Evolutionary conservation across 2,329 filamentous ascomycete genomes (phyloP).

Genomic region (Aspergillus sojae): DNA sequence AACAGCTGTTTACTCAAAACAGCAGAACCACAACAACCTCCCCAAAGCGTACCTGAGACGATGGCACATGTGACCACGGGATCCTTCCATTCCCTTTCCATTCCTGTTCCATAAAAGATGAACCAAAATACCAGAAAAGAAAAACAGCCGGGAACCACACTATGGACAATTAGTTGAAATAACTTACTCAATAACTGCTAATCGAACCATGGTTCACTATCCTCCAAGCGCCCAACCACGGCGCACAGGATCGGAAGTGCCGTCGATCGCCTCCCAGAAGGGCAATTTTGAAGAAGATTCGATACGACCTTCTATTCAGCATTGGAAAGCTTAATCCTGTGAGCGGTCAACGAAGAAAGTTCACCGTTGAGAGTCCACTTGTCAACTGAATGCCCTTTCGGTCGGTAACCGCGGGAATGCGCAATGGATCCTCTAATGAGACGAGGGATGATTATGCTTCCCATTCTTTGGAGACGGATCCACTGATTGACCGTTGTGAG

Average conservation of each 20-base stretch:
- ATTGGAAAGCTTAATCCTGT: background rate
- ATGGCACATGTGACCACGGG: background rate
- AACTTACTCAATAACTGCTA: background rate
- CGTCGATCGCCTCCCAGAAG: background rate
- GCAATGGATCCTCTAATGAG: background rate
- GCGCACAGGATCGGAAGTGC: background rate
- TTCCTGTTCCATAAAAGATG: background rate
- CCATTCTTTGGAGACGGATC: background rate
- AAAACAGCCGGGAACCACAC: background rate
- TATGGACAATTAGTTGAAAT: background rate
- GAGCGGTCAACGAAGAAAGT: background rate
- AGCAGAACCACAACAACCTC: background rate
- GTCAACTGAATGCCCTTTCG: background rate
- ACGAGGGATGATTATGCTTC: background rate
- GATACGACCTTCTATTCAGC: background rate
- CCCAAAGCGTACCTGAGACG: background rate
- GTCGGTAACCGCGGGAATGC: background rate
- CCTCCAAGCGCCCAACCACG: background rate
- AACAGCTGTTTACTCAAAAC: background rate
- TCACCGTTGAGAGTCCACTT: background rate
- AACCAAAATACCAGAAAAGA: background rate
- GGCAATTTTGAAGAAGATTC: background rate
- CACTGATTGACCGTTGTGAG: background rate
- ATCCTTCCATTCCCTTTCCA: background rate
- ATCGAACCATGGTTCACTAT: background rate